These are phyloP conservation scores for Colletotrichum orbiculare DNA, from an alignment of 2,329 filamentous ascomycete species.

Conservation along the genomic window DNA sequence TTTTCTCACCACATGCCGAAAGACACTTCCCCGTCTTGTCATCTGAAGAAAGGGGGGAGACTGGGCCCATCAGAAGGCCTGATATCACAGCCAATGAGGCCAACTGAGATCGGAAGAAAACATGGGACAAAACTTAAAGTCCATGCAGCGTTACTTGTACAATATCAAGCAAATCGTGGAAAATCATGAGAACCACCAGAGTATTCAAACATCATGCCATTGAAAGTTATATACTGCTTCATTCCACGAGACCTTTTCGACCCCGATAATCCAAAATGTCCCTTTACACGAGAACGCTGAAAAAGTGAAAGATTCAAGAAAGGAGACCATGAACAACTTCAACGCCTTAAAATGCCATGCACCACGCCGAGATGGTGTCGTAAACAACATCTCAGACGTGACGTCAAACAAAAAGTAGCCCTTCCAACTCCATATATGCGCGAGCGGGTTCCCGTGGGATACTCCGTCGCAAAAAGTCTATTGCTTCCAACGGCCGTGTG, in stretches of 20 bases:
- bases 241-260: not conserved
- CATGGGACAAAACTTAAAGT: too few relatives aligned
- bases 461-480: constrained; percentile 13
- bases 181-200: too few relatives aligned
- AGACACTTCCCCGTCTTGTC: too few relatives aligned
- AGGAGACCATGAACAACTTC: not conserved
- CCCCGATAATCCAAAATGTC: not conserved
- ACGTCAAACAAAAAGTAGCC: not conserved
- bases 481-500: constrained; percentile 22
- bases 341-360: constrained; percentile 26
- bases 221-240: constrained; percentile 2
- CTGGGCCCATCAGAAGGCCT: not conserved
- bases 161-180: not conserved
- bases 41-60: too few relatives aligned
- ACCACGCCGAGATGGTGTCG: constrained; percentile 19
- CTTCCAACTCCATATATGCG: constrained; percentile 26
- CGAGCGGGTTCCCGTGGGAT: constrained; percentile 10
- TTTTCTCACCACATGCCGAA: too few relatives aligned
- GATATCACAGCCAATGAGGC: not conserved
- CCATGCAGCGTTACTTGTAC: not conserved
- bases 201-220: constrained; percentile 13
- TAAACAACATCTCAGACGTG: not conserved
- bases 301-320: constrained; percentile 2
- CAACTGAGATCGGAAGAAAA: too few relatives aligned
- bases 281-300: not conserved